Base-by-base conservation (phyloP, 441 rosid species). In the Gossypium davidsonii region DNA sequence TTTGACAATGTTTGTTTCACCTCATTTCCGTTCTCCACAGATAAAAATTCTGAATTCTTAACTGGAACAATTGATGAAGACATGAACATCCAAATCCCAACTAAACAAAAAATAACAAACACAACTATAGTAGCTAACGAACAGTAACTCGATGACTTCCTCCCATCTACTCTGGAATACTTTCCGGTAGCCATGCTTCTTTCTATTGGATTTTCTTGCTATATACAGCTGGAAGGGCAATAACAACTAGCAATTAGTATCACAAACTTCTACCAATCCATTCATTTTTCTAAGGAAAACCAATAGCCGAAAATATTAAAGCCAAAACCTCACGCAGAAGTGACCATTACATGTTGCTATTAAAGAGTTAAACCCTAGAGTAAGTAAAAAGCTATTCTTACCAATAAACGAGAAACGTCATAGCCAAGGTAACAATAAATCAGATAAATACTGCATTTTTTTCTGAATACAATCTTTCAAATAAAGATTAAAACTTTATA, bases 81-180 rank as follows among this genome's bases (percentile, higher is more conserved):
- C 81, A 80, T 81, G 56, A 85, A 80, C 84, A 80, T 84, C 91
- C 93, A 89, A 12, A 82, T 73, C 59, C 90, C 93, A 78, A 87
- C 79, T 31, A 89, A 80, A 78, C 84, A 79, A 25, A 86, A 61
- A n/a, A 85, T 78, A 51, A 87, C 70, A 25, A 84, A 1, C 21
- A 80, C 56, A 42, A 81, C 83, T 51, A 83, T 57, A 55, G 78
- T 80, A 34, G 84, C 69, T 9, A 82, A 82, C 12, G 81, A 83
- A 5, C 86, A 84, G 72, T 79, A 80, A 73, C 76, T 69, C 2
- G 90, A 77, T 31, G 89, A 85, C 66, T 80, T 89, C 80, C 84
- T 83, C 82, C 86, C 89, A 62, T 87, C 90, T 73, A 85, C 80
- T 57, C 83, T 84, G 44, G 89, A 81, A 73, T 79, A 80, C 82